Evolutionary conservation across 345 rosid genomes (phyloP).

Genomic region (Eucalyptus cloeziana): DNA sequence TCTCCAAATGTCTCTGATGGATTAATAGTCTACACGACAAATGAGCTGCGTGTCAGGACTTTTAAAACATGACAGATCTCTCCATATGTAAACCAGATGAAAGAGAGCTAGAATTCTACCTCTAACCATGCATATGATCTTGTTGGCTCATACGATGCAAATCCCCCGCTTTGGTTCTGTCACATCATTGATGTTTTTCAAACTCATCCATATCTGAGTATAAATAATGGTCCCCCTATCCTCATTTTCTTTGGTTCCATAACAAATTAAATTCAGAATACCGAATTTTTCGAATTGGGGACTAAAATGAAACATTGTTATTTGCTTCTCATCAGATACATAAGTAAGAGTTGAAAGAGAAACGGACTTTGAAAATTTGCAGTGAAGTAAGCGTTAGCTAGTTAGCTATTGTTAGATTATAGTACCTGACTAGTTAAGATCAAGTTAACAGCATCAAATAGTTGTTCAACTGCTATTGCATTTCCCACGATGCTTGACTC

Average conservation of each 20-base stretch:
- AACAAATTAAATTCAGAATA: background rate
- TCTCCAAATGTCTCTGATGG: constrained; percentile 60
- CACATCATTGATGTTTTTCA: background rate
- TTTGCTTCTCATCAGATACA: background rate
- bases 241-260: no score
- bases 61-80: background rate
- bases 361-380: background rate
- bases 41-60: no score
- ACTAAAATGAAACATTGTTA: background rate
- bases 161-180: constrained; percentile 58
- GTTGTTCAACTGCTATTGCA: constrained; percentile 4
- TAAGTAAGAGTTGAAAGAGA: background rate
- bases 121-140: constrained; percentile 65
- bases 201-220: background rate
- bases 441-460: constrained; percentile 39
- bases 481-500: constrained; percentile 25
- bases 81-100: background rate
- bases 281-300: background rate
- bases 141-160: constrained; percentile 62
- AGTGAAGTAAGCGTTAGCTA: background rate
- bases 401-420: background rate
- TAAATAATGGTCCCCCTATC: background rate
- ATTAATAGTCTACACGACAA: no score
- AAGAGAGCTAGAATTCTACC: constrained; percentile 2
- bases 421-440: constrained; percentile 44